phyloP scores from a whole-genome alignment of 352 stramenopile species.

The Halophytophthora batemanensis region DNA sequence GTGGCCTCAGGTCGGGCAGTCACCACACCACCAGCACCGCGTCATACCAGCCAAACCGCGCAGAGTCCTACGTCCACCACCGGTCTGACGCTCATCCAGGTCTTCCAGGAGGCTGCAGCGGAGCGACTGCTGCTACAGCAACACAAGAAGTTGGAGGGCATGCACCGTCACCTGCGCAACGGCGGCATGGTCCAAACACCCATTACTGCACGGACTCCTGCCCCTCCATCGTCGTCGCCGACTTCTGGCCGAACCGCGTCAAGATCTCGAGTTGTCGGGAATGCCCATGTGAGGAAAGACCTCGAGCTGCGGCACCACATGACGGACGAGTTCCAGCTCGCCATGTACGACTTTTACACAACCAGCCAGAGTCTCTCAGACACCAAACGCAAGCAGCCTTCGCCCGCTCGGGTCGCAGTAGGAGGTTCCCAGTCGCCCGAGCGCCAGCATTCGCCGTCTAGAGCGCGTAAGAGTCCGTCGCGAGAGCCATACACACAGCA shows the following conservation, averaged over 20 bases:
- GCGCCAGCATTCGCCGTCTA: slow-evolving; percentile 1
- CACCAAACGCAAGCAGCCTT: not conserved
- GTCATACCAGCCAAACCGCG: not conserved
- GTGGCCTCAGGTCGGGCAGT: slow-evolving; percentile 6
- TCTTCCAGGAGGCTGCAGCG: slow-evolving; percentile 16
- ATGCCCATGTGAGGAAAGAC: slow-evolving; percentile 16
- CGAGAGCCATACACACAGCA: not conserved
- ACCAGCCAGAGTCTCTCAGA: slow-evolving; percentile 17
- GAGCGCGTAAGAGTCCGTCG: not conserved
- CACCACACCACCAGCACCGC: not conserved
- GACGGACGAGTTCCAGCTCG: slow-evolving; percentile 49
- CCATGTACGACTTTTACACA: slow-evolving; percentile 61
- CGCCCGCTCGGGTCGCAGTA: not conserved
- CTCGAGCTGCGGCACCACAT: slow-evolving; percentile 40
- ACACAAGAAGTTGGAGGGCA: slow-evolving; percentile 40
- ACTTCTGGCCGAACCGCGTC: slow-evolving; percentile 2
- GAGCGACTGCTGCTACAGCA: slow-evolving; percentile 16
- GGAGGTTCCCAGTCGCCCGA: not conserved
- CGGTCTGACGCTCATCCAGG: slow-evolving; percentile 18
- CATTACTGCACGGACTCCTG: slow-evolving; percentile 15
- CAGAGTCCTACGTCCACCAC: not conserved
- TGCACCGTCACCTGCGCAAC: slow-evolving; percentile 65
- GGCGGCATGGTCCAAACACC: slow-evolving; percentile 43
- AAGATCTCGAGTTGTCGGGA: slow-evolving; percentile 4
- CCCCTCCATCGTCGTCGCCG: slow-evolving; percentile 2